Evolutionary conservation across 176 grass and related monocot genomes (phyloP).

Genomic region (Hordeum vulgare): MorexV3_pseudomolecules_assembly NC_058522.1:15969217-15969716

Average conservation of each 20-base stretch:
- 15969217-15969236: not conserved
- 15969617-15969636: not conserved
- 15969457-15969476: conserved; percentile 33
- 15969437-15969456: conserved; percentile 27
- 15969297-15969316: not conserved
- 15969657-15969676: conserved; percentile 14
- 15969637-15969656: not conserved
- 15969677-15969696: not conserved
- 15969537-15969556: not conserved
- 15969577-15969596: not conserved
- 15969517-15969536: conserved; percentile 37
- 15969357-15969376: not conserved
- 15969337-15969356: conserved; percentile 6
- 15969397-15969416: not conserved
- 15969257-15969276: not conserved
- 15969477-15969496: not conserved
- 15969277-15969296: not conserved
- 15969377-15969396: not conserved
- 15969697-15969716: not conserved
- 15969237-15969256: not conserved
- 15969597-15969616: not conserved
- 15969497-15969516: not conserved
- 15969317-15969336: not conserved
- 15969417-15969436: conserved; percentile 1
- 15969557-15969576: not conserved